phyloP scores from a whole-genome alignment of 768 basidiomycete species.

The Amanita jacksonii region DNA sequence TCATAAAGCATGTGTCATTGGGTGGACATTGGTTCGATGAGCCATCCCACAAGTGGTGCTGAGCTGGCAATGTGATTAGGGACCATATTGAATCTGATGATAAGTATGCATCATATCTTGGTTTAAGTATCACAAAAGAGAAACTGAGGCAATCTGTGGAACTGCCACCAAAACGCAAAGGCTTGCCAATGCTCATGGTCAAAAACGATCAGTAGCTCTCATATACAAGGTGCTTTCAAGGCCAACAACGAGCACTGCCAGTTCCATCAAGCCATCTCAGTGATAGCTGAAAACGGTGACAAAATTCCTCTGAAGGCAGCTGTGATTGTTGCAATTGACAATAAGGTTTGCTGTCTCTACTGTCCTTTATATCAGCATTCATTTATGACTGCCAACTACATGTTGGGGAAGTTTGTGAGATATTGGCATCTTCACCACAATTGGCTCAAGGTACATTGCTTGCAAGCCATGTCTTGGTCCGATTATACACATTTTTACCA shows the following conservation, averaged over 20 bases:
- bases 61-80: not conserved
- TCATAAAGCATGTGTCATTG: not conserved
- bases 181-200: too few species aligned
- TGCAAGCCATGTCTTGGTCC: not conserved
- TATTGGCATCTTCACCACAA: too few species aligned
- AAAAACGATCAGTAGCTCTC: not conserved
- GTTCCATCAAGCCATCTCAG: not conserved
- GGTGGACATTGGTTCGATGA: not conserved
- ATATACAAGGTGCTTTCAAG: not conserved
- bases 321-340: not conserved
- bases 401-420: not conserved
- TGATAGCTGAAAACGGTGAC: not conserved
- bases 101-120: constrained; percentile 1
- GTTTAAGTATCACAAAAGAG: constrained; percentile 1
- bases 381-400: not conserved
- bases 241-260: not conserved
- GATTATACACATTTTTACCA: not conserved
- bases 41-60: not conserved
- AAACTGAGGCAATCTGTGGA: not conserved
- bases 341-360: not conserved
- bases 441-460: not conserved
- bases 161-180: too few species aligned
- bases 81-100: not conserved
- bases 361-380: not conserved
- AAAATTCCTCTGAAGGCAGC: not conserved